A percentile compares a stretch with the other conserved stretches of the same genome.
Evolutionary conservation across 805 yeast genomes (phyloP).

Genomic region (Metschnikowia continentalis): DNA sequence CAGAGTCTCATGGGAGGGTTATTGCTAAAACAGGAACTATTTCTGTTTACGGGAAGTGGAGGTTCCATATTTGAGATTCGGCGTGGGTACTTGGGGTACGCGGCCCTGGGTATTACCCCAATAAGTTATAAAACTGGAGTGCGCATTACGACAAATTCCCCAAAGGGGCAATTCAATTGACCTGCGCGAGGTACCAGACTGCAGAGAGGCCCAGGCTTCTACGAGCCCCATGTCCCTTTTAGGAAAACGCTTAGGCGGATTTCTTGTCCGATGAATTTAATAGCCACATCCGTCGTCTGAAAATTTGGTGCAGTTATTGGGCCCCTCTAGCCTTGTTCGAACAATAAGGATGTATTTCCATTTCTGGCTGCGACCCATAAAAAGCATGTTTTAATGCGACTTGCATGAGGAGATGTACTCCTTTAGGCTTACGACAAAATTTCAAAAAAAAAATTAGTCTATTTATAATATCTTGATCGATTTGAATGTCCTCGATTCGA

Average conservation of each 20-base stretch:
- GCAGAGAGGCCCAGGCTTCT: background rate
- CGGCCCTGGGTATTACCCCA: background rate
- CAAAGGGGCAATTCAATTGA: background rate
- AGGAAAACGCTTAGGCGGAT: background rate
- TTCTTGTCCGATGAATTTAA: background rate
- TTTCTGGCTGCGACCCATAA: background rate
- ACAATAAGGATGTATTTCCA: background rate
- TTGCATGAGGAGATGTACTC: background rate
- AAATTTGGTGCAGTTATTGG: background rate
- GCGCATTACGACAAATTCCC: slow-evolving; percentile 1
- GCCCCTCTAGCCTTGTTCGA: background rate
- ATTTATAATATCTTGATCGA: background rate
- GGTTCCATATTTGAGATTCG: background rate
- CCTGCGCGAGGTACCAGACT: background rate
- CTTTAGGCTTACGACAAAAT: background rate
- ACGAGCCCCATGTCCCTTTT: background rate
- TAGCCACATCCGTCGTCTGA: background rate
- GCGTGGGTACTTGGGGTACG: background rate
- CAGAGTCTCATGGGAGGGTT: background rate
- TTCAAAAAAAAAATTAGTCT: background rate
- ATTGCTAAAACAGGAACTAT: background rate
- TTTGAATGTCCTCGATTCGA: background rate
- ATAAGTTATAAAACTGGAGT: slow-evolving; percentile 3
- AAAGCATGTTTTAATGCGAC: background rate
- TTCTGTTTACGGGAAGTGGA: slow-evolving; percentile 4